phyloP scores from a whole-genome alignment of 495 filamentous ascomycete species.

The Podospora pseudoanserina region DNA sequence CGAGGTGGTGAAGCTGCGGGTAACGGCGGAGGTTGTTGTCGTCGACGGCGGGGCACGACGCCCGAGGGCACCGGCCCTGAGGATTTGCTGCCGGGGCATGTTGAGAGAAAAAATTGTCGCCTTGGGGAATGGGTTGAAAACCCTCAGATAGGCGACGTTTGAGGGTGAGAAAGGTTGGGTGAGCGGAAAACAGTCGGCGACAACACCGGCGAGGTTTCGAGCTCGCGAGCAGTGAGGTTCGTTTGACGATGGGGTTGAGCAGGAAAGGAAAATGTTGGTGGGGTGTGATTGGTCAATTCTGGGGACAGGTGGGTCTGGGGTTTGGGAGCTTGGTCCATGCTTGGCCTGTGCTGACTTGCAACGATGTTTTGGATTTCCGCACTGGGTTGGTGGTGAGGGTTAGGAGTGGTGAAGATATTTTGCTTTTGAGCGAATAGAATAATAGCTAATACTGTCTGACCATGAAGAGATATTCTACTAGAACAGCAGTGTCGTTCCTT shows the following conservation, averaged over 20 bases:
- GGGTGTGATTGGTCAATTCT: conserved; percentile 24
- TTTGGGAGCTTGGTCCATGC: neutral
- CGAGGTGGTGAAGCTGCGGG: conserved; percentile 20
- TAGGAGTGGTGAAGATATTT: neutral
- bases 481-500: too few species aligned
- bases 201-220: neutral
- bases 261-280: conserved; percentile 17
- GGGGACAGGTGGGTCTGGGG: neutral
- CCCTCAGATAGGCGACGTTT: conserved; percentile 10
- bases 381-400: neutral
- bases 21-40: conserved; percentile 8
- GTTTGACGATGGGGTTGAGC: neutral
- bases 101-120: neutral
- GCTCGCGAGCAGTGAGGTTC: neutral
- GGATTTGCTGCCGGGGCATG: conserved; percentile 29
- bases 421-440: neutral
- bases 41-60: conserved; percentile 12
- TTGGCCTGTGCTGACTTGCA: neutral
- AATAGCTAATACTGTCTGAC: too few species aligned
- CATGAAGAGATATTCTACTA: too few species aligned
- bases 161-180: neutral
- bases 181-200: neutral
- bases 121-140: neutral
- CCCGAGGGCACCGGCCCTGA: conserved; percentile 28
- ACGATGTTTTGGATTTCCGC: neutral